phyloP scores from a whole-genome alignment of 2,329 filamentous ascomycete species.

The Pseudomassariella vexata region DNA sequence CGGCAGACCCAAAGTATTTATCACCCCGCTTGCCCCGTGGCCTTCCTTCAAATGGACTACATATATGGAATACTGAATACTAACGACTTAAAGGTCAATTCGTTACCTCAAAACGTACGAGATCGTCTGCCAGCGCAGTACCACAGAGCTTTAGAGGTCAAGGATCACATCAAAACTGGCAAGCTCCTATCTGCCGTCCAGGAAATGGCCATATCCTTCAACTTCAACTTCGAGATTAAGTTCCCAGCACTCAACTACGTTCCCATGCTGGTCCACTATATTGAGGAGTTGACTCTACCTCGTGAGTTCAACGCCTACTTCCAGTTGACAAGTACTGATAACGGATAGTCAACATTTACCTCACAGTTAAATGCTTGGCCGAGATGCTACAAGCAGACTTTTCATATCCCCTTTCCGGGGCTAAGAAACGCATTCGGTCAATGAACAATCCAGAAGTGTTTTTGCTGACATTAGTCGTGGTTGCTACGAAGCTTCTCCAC shows the following conservation, averaged over 20 bases:
- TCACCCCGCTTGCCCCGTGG: not conserved
- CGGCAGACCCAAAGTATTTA: constrained; percentile 17
- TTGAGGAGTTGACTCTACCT: constrained; percentile 71
- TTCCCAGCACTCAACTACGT: constrained; percentile 70
- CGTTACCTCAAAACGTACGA: constrained; percentile 59
- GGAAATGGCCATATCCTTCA: constrained; percentile 58
- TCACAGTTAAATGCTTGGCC: constrained; percentile 51
- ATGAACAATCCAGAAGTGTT: constrained; percentile 69
- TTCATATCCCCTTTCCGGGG: constrained; percentile 47
- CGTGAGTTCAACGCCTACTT: too few relatives aligned
- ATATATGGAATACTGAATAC: too few relatives aligned
- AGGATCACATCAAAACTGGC: constrained; percentile 40
- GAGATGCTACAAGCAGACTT: constrained; percentile 47
- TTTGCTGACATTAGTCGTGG: constrained; percentile 63
- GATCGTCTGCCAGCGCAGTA: constrained; percentile 58
- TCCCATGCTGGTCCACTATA: constrained; percentile 62
- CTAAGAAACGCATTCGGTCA: constrained; percentile 33
- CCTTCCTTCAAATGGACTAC: too few relatives aligned
- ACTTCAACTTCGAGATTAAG: constrained; percentile 60
- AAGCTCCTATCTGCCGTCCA: constrained; percentile 60
- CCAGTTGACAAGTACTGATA: too few relatives aligned
- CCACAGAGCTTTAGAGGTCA: constrained; percentile 51
- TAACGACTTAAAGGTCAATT: constrained; percentile 35
- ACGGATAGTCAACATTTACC: constrained; percentile 61
- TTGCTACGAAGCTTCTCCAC: constrained; percentile 74